phyloP scores from a whole-genome alignment of 2,329 filamentous ascomycete species.

The Leptodontidium sp. region DNA sequence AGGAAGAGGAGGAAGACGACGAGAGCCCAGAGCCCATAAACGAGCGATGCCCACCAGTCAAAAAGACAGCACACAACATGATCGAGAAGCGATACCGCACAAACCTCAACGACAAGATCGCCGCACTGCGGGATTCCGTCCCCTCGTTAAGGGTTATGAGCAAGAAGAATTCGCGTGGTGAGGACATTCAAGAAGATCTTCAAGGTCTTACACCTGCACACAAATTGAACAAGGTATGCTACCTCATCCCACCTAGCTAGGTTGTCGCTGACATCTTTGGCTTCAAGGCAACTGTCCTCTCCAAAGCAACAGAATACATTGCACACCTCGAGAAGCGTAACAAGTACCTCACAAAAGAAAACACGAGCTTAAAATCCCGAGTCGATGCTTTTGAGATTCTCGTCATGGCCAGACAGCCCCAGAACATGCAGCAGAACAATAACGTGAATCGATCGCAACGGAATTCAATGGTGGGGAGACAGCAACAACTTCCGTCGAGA shows the following conservation, averaged over 20 bases:
- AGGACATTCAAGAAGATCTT: conserved; percentile 63
- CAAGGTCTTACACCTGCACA: conserved; percentile 69
- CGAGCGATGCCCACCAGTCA: conserved; percentile 55
- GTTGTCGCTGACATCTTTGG: conserved; percentile 12
- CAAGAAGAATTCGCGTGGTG: conserved; percentile 57
- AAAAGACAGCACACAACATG: conserved; percentile 86
- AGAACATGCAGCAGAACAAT: conserved; percentile 12
- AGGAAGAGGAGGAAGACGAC: conserved; percentile 55
- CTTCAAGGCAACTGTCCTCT: conserved; percentile 63
- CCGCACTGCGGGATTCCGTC: conserved; percentile 77
- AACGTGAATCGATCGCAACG: conserved; percentile 8
- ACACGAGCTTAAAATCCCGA: conserved; percentile 77
- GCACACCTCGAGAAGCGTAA: conserved; percentile 91
- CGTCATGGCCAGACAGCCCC: conserved; percentile 64
- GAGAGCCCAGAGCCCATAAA: conserved; percentile 49
- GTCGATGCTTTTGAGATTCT: conserved; percentile 82
- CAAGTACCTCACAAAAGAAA: conserved; percentile 81
- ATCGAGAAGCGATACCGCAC: conserved; percentile 87
- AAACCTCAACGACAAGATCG: conserved; percentile 85
- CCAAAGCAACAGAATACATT: conserved; percentile 97
- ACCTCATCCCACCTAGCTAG: neutral
- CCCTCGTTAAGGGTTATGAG: conserved; percentile 69
- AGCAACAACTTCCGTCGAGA: conserved; percentile 7
- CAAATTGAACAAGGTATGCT: conserved; percentile 70
- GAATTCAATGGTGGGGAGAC: conserved; percentile 5